These are phyloP conservation scores for Quercus tomentella DNA, from an alignment of 331 rosid species.

Conservation along the genomic window DNA sequence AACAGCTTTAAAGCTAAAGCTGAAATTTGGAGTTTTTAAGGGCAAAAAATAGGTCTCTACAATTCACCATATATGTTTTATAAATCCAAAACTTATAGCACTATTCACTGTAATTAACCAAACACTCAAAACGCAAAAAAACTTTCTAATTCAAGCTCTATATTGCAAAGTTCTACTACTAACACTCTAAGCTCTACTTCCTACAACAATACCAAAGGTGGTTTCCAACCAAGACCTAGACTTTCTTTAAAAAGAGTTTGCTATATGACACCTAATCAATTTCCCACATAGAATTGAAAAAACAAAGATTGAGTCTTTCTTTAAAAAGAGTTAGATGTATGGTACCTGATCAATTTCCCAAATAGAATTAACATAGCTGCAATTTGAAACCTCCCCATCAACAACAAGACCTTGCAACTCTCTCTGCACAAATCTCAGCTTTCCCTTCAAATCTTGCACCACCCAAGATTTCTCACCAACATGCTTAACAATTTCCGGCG, in stretches of 20 bases:
- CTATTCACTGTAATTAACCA: too few species aligned
- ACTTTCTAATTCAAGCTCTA: too few species aligned
- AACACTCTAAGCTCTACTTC: too few species aligned
- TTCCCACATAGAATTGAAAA: slow-evolving; percentile 40
- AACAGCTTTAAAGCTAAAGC: too few species aligned
- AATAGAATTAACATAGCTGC: slow-evolving; percentile 37
- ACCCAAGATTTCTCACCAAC: slow-evolving; percentile 41
- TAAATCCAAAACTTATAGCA: too few species aligned
- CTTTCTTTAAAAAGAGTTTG: neutral
- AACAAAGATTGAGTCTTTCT: neutral
- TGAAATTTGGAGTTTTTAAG: too few species aligned
- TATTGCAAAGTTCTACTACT: rapidly evolving
- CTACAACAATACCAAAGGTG: neutral
- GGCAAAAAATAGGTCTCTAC: too few species aligned
- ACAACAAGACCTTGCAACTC: slow-evolving; percentile 41
- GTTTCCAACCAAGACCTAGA: neutral
- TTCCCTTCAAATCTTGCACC: slow-evolving; percentile 54
- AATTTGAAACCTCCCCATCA: slow-evolving; percentile 49
- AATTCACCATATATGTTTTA: too few species aligned
- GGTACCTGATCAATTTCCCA: slow-evolving; percentile 78
- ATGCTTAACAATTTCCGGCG: slow-evolving; percentile 39
- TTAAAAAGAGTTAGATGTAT: neutral
- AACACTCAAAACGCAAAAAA: too few species aligned
- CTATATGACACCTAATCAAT: slow-evolving; percentile 48
- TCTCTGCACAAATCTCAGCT: slow-evolving; percentile 58